Evolutionary conservation across 2,329 filamentous ascomycete genomes (phyloP).

Genomic region (Colletotrichum sojae): DNA sequence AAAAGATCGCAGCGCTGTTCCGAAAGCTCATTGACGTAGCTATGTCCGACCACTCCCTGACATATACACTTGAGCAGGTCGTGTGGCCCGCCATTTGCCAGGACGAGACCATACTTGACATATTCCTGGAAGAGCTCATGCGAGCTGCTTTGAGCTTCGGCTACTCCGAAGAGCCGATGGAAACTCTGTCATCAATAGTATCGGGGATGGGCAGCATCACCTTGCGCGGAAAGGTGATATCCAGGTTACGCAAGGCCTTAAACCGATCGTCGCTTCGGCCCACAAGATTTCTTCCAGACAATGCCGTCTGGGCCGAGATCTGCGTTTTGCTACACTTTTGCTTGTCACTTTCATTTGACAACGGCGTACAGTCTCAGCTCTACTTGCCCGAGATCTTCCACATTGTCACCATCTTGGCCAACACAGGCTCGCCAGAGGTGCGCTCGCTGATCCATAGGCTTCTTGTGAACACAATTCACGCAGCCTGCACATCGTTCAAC

Average conservation of each 20-base stretch:
- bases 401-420: constrained; percentile 78
- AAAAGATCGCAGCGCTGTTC: constrained; percentile 75
- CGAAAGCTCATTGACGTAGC: constrained; percentile 77
- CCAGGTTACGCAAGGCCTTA: constrained; percentile 75
- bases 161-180: constrained; percentile 70
- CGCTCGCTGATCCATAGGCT: constrained; percentile 73
- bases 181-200: constrained; percentile 74
- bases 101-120: constrained; percentile 76
- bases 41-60: constrained; percentile 71
- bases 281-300: constrained; percentile 76
- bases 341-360: constrained; percentile 77
- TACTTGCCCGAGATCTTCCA: constrained; percentile 80
- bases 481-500: constrained; percentile 75
- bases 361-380: constrained; percentile 76
- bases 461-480: constrained; percentile 77
- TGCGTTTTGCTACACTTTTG: constrained; percentile 77
- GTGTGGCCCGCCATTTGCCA: constrained; percentile 76
- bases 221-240: constrained; percentile 75
- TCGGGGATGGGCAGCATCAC: constrained; percentile 76
- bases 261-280: constrained; percentile 77
- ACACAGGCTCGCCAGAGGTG: constrained; percentile 72
- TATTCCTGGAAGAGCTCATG: constrained; percentile 77
- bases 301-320: constrained; percentile 78
- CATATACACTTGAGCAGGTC: constrained; percentile 73
- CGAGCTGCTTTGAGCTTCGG: constrained; percentile 73